Evolutionary conservation across 2,329 filamentous ascomycete species (phyloP), one percentile per base, ranked within the genome.

Genomic region (Phymatotrichopsis omnivora): DNA sequence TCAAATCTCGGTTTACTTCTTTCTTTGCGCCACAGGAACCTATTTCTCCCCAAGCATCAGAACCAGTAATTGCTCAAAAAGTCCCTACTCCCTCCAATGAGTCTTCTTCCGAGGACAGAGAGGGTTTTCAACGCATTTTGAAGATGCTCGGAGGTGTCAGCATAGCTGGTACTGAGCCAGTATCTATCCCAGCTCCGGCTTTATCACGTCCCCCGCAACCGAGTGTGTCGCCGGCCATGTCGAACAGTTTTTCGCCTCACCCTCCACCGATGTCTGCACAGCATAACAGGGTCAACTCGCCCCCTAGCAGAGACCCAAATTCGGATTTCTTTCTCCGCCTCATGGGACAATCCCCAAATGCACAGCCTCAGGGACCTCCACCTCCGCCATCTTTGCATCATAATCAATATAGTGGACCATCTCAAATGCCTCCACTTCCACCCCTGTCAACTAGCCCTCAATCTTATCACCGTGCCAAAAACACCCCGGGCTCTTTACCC

Each of bases 101-200:
- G 19, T 46, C 49, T 29, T 41, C 39, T 24, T 42, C 47, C 16
- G 68, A 68, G 48, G 71, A 74, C 51, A 67, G 70, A 51, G 67
- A 70, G 58, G 71, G 70, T 23, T 73, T 73, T 52, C 62, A 68
- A 25, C 64, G 67, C 25, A 71, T 73, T 29, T 55, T 73, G 34
- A 65, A 69, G 49, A 72, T 72, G 68, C 64, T 73, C 22, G 65
- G 64, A 24, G 62, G 63, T 25, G 58, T 58, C 8, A 61, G 56
- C 23, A 32, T 54, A 19, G 47, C 47, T 11, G 35, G 37, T 22
- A 31, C 45, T 14, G 47, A 51, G 14, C 41, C 46, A 22, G 38
- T 34, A 16, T 32, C 47, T 28, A 32, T 30, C 4, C 46, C 42
- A 28, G 42, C 41, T 28, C 45, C 35, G n/a, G 35, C 36, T 19